These are phyloP conservation scores for Takakia lepidozioides DNA, from an alignment of 225 moss, liverwort and hornwort species.

Conservation along the genomic window DNA sequence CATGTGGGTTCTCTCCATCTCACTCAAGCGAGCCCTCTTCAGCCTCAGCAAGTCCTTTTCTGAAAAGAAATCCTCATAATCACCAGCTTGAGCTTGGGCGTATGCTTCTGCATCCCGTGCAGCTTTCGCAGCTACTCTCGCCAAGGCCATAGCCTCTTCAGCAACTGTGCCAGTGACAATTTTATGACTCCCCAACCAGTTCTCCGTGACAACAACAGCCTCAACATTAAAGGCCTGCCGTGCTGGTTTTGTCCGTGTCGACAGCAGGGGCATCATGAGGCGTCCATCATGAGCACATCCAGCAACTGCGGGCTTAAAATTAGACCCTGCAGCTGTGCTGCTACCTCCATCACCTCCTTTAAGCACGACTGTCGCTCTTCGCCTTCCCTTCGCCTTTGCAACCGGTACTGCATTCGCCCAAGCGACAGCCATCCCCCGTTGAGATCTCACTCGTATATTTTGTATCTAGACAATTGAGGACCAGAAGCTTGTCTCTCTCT, in stretches of 20 bases:
- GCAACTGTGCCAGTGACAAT: slow-evolving; percentile 24
- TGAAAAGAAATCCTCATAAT: slow-evolving; percentile 48
- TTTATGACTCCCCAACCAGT: slow-evolving; percentile 48
- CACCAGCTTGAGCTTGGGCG: slow-evolving; percentile 39
- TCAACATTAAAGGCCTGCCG: slow-evolving; percentile 25
- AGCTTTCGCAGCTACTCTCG: slow-evolving; percentile 62
- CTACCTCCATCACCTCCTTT: slow-evolving; percentile 10
- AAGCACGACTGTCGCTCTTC: no score
- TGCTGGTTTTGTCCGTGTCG: not conserved
- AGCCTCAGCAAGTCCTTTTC: slow-evolving; percentile 71
- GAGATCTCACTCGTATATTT: no score
- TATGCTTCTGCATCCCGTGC: slow-evolving; percentile 61
- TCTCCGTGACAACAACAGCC: slow-evolving; percentile 40
- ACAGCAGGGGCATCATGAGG: not conserved
- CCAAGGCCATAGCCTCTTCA: slow-evolving; percentile 61
- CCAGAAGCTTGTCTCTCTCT: no score
- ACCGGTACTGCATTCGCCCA: no score
- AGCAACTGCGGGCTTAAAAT: no score
- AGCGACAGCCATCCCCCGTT: no score
- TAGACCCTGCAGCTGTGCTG: slow-evolving; percentile 1
- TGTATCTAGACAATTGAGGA: no score
- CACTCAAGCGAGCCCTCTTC: slow-evolving; percentile 78
- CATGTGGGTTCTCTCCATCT: slow-evolving; percentile 55
- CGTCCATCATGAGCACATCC: slow-evolving; percentile 4
- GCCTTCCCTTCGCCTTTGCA: no score